Conservation (phyloP, 2,329 filamentous ascomycete species). For the Xylariaceae sp. region DNA sequence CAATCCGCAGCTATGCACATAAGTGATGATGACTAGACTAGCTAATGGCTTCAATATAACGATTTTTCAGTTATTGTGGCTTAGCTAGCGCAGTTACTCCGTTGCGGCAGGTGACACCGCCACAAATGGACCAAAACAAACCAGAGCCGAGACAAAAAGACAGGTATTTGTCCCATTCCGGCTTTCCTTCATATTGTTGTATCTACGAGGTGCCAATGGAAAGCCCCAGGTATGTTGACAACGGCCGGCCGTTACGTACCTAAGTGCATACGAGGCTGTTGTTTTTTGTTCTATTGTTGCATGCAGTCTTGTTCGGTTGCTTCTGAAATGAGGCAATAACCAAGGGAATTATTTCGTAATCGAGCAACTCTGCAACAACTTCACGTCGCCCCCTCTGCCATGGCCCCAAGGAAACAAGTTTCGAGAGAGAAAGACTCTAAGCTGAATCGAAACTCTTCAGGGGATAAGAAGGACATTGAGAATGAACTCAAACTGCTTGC, state of each 20-base stretch:
- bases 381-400: conserved; percentile 12
- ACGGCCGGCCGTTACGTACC: conserved; percentile 34
- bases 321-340: conserved; percentile 5
- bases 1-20: too few species aligned
- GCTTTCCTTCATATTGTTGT: conserved; percentile 16
- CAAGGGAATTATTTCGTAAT: not conserved
- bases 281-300: conserved; percentile 5
- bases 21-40: too few species aligned
- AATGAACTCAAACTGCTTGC: conserved; percentile 51
- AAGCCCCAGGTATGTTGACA: conserved; percentile 18
- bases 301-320: not conserved
- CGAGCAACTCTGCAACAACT: not conserved
- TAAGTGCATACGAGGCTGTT: not conserved
- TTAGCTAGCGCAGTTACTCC: too few species aligned
- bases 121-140: conserved; percentile 16
- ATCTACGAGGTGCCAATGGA: not conserved
- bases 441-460: conserved; percentile 35
- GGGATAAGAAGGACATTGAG: conserved; percentile 51
- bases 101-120: conserved; percentile 10
- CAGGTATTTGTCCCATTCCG: conserved; percentile 17
- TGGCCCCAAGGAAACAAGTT: conserved; percentile 31
- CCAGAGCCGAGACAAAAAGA: conserved; percentile 7
- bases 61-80: not conserved
- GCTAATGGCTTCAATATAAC: too few species aligned
- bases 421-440: conserved; percentile 25